phyloP scores from a whole-genome alignment of 352 stramenopile genomes.

The Pythium periplocum region DNA sequence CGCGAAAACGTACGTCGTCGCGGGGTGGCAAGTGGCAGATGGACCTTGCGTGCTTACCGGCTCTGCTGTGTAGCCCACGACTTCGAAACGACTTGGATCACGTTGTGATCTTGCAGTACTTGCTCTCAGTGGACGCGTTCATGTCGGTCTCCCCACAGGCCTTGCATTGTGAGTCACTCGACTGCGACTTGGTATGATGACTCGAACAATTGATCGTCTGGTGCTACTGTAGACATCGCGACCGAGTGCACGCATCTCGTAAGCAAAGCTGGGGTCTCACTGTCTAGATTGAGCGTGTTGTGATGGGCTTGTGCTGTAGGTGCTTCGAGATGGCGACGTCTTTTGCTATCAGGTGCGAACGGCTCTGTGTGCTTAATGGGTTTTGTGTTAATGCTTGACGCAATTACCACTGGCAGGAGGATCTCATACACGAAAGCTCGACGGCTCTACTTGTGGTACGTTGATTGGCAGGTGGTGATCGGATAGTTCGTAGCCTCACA shows the following conservation, averaged over 20 bases:
- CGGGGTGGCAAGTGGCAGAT: background rate
- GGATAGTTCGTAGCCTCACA: background rate
- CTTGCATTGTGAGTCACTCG: constrained; percentile 41
- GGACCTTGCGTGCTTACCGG: background rate
- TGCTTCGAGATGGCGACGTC: constrained; percentile 53
- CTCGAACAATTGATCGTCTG: background rate
- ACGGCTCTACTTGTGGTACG: constrained; percentile 43
- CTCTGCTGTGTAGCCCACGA: constrained; percentile 20
- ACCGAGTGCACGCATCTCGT: constrained; percentile 52
- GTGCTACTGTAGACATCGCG: constrained; percentile 32
- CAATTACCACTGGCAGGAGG: constrained; percentile 26
- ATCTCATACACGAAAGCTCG: constrained; percentile 29
- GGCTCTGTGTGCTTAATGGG: background rate
- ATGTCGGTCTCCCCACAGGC: constrained; percentile 26
- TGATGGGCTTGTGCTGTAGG: constrained; percentile 18
- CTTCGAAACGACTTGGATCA: constrained; percentile 59
- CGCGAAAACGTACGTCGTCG: constrained; percentile 32
- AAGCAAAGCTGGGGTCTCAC: background rate
- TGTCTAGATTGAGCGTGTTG: background rate
- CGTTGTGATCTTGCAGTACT: constrained; percentile 42
- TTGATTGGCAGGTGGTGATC: background rate
- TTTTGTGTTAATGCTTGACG: background rate
- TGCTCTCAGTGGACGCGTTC: constrained; percentile 38
- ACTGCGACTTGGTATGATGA: background rate
- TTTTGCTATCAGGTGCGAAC: constrained; percentile 50